phyloP scores from a whole-genome alignment of 2,329 filamentous ascomycete species.

The Tolypocladium tundrense region DNA sequence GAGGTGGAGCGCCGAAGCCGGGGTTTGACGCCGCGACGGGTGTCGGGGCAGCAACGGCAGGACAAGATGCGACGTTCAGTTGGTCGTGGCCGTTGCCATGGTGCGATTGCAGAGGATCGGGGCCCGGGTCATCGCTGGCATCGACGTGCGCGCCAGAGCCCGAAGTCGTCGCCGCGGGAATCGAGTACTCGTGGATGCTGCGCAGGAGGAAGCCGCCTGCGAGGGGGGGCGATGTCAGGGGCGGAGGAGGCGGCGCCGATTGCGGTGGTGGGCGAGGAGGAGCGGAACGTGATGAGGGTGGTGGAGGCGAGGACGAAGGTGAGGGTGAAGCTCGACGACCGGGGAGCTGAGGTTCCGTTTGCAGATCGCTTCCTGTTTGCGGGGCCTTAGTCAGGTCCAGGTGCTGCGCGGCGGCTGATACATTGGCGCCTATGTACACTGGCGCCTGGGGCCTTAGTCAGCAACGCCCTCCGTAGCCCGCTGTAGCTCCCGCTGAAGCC shows the following conservation, averaged over 20 bases:
- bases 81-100: slow-evolving; percentile 14
- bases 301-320: not conserved
- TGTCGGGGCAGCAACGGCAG: not conserved
- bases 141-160: slow-evolving; percentile 7
- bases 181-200: slow-evolving; percentile 3
- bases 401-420: too few relatives aligned
- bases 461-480: too few relatives aligned
- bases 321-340: slow-evolving; percentile 3
- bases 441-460: too few relatives aligned
- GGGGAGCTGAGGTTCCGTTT: not conserved
- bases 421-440: too few relatives aligned
- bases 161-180: not conserved
- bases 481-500: too few relatives aligned
- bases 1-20: slow-evolving; percentile 6
- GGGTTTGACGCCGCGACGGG: slow-evolving; percentile 12
- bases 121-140: slow-evolving; percentile 10
- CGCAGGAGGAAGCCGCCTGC: not conserved
- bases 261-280: slow-evolving; percentile 2
- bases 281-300: not conserved
- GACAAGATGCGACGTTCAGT: slow-evolving; percentile 14
- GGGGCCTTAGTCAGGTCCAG: not conserved
- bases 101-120: slow-evolving; percentile 1
- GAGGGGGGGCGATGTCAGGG: not conserved
- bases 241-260: not conserved
- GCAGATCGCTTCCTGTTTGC: not conserved